Conservation (phyloP, 208 protist species). For the Trypanosoma cruzi region DNA sequence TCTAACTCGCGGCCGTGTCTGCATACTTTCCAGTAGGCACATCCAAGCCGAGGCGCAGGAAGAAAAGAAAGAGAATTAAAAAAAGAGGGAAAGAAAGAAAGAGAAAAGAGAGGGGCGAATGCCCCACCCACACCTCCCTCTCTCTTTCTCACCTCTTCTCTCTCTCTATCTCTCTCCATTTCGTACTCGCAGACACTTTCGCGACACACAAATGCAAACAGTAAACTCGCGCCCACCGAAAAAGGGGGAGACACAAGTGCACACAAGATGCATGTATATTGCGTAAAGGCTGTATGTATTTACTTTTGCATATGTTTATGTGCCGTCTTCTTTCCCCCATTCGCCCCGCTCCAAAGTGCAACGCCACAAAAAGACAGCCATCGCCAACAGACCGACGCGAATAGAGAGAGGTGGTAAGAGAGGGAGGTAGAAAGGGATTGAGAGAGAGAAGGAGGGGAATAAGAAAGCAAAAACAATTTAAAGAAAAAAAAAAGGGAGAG, state of each 20-base stretch:
- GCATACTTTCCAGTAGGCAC: too few species aligned
- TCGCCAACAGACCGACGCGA: constrained; percentile 12
- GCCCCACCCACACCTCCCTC: too few species aligned
- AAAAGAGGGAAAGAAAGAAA: constrained; percentile 1
- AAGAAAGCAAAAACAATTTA: constrained; percentile 7
- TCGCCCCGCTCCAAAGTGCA: background rate
- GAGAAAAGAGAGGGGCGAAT: background rate
- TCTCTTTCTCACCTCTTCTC: too few species aligned
- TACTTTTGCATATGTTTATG: background rate
- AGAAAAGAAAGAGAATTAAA: background rate
- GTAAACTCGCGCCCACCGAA: too few species aligned
- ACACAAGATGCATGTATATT: too few species aligned
- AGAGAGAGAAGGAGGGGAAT: constrained; percentile 3
- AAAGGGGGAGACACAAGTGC: too few species aligned
- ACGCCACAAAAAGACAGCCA: constrained; percentile 28
- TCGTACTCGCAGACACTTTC: too few species aligned
- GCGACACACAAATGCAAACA: constrained; percentile 18
- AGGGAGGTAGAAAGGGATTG: background rate
- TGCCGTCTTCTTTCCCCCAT: too few species aligned
- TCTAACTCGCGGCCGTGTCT: too few species aligned
- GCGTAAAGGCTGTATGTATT: too few species aligned
- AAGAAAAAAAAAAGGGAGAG: constrained; percentile 10
- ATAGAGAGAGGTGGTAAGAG: background rate
- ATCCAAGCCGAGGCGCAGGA: background rate
- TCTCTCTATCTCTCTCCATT: too few species aligned